Base-by-base conservation (phyloP, 257 asterid species). In the Nicotiana attenuata region DNA sequence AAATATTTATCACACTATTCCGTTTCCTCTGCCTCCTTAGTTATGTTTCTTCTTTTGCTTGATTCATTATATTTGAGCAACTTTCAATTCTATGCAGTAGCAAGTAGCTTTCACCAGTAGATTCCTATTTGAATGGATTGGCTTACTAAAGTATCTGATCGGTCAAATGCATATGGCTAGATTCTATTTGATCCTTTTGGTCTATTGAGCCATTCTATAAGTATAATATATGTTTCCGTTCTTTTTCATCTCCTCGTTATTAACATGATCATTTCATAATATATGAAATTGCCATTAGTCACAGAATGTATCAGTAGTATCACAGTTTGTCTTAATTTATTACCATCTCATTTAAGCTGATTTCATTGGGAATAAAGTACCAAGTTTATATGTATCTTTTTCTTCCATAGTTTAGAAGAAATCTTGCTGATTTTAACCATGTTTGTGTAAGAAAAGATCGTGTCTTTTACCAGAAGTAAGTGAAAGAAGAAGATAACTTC, bases 31-130 rank as follows among this genome's bases (percentile, higher is more conserved):
- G 35, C 78, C 35, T 45, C 60, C 55, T 45, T 45, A 45, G 60
- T 22, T 13, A 31, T 33, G 15, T 45, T 45, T 71, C 78, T 45
- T 71, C 35, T 45, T 71, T 71, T 71, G 14, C 60, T 71, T 45
- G 3, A 45, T 17, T 45, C 14, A 22, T 71, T 20, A 71, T 71
- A 14, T 45, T 71, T 45, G 78, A 45, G 35, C 14, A 22, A 71
- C 59, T 20, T 38, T 69, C 35, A 11, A 56, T 69, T 41, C 78
- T 69, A 20, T 69, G 78, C 24, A 56, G 78, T 69, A 41, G 59
- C 59, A 45, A 45, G 78, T 71, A 41, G 78, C 60, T 45, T 15
- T 71, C 60, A 71, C 59, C 7, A 22, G 78, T 71, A 69, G 77
- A 11, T 19, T 20, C 59, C 78, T 45, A 45, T 41, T 22, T 45